Evolutionary conservation across 106 monocot genomes (phyloP).

Genomic region (Acorus calamus): DNA sequence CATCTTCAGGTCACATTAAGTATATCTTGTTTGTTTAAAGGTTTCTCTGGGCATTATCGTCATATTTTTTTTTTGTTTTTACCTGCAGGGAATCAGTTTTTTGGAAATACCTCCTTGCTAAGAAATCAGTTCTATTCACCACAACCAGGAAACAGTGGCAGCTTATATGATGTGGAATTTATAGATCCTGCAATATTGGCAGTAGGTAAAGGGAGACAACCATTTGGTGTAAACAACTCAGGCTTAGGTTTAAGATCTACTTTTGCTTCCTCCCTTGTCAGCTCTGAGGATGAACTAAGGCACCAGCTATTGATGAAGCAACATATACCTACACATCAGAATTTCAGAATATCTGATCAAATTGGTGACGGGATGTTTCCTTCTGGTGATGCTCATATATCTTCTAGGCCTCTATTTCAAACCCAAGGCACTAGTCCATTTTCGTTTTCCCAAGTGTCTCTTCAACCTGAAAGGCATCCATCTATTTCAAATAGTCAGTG

Average conservation of each 20-base stretch:
- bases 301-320: conserved; percentile 58
- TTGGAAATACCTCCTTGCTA: conserved; percentile 12
- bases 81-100: conserved; percentile 25
- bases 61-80: conserved; percentile 1
- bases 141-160: conserved; percentile 20
- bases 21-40: background rate
- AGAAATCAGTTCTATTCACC: conserved; percentile 42
- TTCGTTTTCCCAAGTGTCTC: conserved; percentile 33
- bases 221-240: conserved; percentile 33
- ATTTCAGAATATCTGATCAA: conserved; percentile 26
- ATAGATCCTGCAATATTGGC: conserved; percentile 93
- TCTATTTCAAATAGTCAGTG: conserved; percentile 35
- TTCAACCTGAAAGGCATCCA: conserved; percentile 37
- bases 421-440: conserved; percentile 22
- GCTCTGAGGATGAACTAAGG: conserved; percentile 45
- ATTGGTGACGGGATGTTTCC: conserved; percentile 34
- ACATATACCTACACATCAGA: conserved; percentile 30
- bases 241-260: conserved; percentile 25
- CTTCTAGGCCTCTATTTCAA: conserved; percentile 33
- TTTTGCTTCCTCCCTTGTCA: conserved; percentile 32
- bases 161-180: conserved; percentile 49
- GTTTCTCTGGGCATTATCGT: background rate
- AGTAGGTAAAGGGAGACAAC: conserved; percentile 64
- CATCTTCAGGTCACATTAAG: conserved; percentile 31
- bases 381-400: conserved; percentile 42